Base-by-base conservation (phyloP, 495 filamentous ascomycete genomes). In the Hypoxylon fuscum region DNA sequence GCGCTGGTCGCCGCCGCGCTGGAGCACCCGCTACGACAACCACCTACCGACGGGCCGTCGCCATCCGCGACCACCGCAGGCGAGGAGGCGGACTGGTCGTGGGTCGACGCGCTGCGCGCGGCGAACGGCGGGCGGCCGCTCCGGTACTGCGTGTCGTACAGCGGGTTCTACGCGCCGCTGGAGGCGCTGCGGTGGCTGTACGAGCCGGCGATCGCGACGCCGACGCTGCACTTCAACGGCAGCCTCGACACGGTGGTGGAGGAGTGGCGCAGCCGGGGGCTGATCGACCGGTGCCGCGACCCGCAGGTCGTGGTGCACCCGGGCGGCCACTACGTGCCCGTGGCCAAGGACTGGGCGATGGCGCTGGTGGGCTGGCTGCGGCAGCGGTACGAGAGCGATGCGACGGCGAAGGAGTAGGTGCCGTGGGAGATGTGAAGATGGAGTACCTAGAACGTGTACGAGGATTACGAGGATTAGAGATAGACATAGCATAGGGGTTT, bases 281-380 rank as follows among this genome's bases (percentile, higher is more conserved):
- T 98, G 62, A 81, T 90, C 31, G 84, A 89, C 14, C 80, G 83
- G 46, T 96, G 90, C 75, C 80, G 71, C 48, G 85, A 85, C 11
- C 83, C 77, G 14, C 71, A 72, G 44, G 87, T 93, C 27, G 83
- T 96, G 34, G 87, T 83, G 64, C 95, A 98, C 79, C 94, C 95
- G 2, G 95, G 95, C 11, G 94, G 95, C 0, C 95, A 98, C 74
- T 96, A 94, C 70, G 79, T 98, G 68, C 95, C 95, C 0, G 86
- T 89, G 48, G 83, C 85, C 64, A 88, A 89, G 76, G 86, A 90
- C 59, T 96, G 88, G 83, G 85, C 89, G 34, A 86, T 86, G 77
- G 86, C 84, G 42, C 73, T 94, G 46, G 86, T 87, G 34, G 83
- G 80, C 22, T 98, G 96, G 76, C 83, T 97, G 22, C 82, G 77